Conservation (phyloP, 306 rosid species). For the Cucurbita pepo region DNA sequence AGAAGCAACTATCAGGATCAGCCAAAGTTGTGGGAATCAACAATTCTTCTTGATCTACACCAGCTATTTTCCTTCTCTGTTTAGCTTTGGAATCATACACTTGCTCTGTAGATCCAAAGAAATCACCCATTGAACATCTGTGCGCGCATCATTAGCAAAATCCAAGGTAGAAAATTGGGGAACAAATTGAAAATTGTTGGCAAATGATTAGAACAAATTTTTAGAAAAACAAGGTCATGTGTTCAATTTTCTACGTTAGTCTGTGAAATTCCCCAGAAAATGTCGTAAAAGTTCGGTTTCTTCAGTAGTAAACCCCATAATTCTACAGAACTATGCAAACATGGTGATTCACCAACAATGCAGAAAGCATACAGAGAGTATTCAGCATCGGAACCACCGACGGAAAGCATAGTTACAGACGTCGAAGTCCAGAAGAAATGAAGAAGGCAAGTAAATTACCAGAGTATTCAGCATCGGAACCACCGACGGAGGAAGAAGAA, state of each 20-base stretch:
- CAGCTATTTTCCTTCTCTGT: conserved; percentile 45
- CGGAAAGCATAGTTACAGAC: neutral
- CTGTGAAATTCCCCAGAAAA: neutral
- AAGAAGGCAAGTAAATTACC: conserved; percentile 16
- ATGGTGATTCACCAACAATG: neutral
- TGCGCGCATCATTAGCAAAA: neutral
- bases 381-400: too few species aligned
- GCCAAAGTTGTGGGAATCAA: conserved; percentile 60
- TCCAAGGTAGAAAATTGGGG: neutral
- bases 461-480: conserved; percentile 46
- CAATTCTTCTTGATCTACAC: conserved; percentile 73
- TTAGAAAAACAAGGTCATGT: neutral
- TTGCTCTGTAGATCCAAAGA: conserved; percentile 26
- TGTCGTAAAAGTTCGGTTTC: neutral
- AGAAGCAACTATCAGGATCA: conserved; percentile 73
- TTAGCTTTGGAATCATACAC: conserved; percentile 30
- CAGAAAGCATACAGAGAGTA: neutral
- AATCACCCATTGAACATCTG: neutral
- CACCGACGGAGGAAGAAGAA: conserved; percentile 39
- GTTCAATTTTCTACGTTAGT: too few species aligned
- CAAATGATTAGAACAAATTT: neutral
- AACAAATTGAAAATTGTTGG: too few species aligned
- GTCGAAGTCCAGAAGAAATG: neutral
- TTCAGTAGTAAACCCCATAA: neutral
- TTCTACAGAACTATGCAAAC: neutral